Percentiles rank a stretch among this genome's conserved stretches.
These are phyloP conservation scores for Ceratopteris richardii DNA, from an alignment of 75 land plant species.

Conservation along the genomic window DNA sequence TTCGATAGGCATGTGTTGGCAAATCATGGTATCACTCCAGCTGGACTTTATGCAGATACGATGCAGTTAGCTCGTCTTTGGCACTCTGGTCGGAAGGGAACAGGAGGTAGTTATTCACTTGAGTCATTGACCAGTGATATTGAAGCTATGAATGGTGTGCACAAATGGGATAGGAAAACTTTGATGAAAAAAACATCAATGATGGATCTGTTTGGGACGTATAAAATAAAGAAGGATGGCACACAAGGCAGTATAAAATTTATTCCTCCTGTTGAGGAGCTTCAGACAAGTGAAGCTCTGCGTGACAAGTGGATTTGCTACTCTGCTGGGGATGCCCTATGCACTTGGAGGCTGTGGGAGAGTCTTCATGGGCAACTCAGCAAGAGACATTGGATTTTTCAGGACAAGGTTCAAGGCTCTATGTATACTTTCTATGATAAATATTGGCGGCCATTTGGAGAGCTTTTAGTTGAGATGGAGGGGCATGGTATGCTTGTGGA, in stretches of 20 bases:
- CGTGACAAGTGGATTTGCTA: constrained; percentile 74
- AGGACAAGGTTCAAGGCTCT: constrained; percentile 21
- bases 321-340: constrained; percentile 75
- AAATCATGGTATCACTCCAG: constrained; percentile 69
- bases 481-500: constrained; percentile 88
- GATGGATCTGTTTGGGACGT: constrained; percentile 76
- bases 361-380: constrained; percentile 48
- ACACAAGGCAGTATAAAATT: constrained; percentile 55
- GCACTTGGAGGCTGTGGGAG: constrained; percentile 62
- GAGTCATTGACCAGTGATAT: constrained; percentile 72
- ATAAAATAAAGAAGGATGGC: constrained; percentile 79
- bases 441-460: constrained; percentile 88
- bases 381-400: constrained; percentile 37
- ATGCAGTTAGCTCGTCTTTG: constrained; percentile 94
- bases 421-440: constrained; percentile 82
- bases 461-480: constrained; percentile 72
- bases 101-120: constrained; percentile 80
- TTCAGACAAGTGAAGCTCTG: constrained; percentile 48
- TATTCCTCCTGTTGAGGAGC: constrained; percentile 75
- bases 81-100: constrained; percentile 66
- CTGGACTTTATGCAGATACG: constrained; percentile 88
- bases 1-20: constrained; percentile 80
- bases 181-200: constrained; percentile 59
- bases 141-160: constrained; percentile 47
- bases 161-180: constrained; percentile 7